Base-by-base conservation (phyloP, 495 filamentous ascomycete genomes). In the Xylaria telfairii region DNA sequence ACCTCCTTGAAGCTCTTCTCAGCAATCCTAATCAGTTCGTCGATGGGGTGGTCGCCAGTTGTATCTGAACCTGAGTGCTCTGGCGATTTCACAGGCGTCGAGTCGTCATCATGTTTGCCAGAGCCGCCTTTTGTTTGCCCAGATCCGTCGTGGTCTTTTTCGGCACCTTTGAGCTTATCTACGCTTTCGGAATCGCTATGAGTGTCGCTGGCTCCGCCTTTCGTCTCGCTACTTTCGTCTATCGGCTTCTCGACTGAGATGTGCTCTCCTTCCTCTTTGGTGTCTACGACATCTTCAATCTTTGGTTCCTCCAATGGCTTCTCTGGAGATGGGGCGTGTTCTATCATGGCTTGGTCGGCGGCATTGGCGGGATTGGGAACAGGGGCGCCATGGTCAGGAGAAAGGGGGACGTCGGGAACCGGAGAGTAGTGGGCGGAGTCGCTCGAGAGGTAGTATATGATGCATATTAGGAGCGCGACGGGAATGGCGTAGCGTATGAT, bases 11-110 rank as follows among this genome's bases (percentile, higher is more conserved):
- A 87, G 8, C 77, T 72, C 53, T 78, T 78, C 9, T 85, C 80
- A 47, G 83, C 86, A 3, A 54, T 69, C n/a, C 72, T 74, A 42
- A 87, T 83, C 6, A 87, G 74, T 10, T 73, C 66, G 63, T 87
- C 84, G 64, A 87, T 87, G 28, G 85, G 83, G 66, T 87, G 86
- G 21, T 49, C 63, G 4, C 47, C 54, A 24, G 24, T 56, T 12
- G 77, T 59, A 54, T 75, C 73, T 32, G 76, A 72, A 6, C 57
- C 66, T 3, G 47, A 41, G 15, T 72, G 68, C 7, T 72, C 61
- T 39, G 70, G 67, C 3, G 77, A 72, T 56, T 71, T 69, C 28
- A 56, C 42, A 26, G 41, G 30, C 30, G 56, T 49, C 24, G 53
- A 46, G n/a, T 69, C 56, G 13, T 62, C 67, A 21, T 49, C 56